Evolutionary conservation across 495 filamentous ascomycete species (phyloP).

Genomic region (Talaromyces nanjingensis): DNA sequence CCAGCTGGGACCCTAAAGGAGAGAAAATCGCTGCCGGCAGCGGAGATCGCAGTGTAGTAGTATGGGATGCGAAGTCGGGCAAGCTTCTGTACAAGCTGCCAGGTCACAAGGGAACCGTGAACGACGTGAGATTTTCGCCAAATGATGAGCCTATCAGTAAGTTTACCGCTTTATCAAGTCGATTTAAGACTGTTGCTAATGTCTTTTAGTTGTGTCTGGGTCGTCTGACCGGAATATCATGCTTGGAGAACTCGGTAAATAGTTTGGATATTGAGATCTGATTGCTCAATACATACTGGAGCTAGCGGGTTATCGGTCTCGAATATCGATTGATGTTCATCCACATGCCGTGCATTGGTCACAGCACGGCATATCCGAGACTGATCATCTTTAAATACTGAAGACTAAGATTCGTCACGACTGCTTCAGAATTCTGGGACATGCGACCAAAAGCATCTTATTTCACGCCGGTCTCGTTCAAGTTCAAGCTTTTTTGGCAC

Average conservation of each 20-base stretch:
- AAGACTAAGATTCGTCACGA: not conserved
- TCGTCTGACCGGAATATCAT: constrained; percentile 77
- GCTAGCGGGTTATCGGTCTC: not conserved
- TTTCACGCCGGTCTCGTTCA: not conserved
- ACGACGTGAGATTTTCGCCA: constrained; percentile 87
- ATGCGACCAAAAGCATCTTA: not conserved
- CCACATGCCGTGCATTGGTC: not conserved
- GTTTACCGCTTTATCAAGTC: constrained; percentile 28
- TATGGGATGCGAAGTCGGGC: constrained; percentile 78
- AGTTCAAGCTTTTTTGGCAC: not conserved
- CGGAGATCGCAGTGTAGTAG: constrained; percentile 80
- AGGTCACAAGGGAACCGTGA: constrained; percentile 92
- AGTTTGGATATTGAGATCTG: not conserved
- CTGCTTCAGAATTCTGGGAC: not conserved
- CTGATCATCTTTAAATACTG: not conserved
- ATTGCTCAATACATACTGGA: not conserved
- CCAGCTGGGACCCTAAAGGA: constrained; percentile 85
- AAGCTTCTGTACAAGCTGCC: constrained; percentile 93
- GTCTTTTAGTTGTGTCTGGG: constrained; percentile 67
- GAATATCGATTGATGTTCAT: not conserved
- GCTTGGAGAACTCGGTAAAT: constrained; percentile 67
- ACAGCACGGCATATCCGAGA: not conserved
- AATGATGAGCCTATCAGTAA: constrained; percentile 79
- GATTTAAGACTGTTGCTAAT: constrained; percentile 5
- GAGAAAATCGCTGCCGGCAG: constrained; percentile 83